These are phyloP conservation scores for Lasiosphaeria hispida DNA, from an alignment of 495 filamentous ascomycete species.

Conservation along the genomic window DNA sequence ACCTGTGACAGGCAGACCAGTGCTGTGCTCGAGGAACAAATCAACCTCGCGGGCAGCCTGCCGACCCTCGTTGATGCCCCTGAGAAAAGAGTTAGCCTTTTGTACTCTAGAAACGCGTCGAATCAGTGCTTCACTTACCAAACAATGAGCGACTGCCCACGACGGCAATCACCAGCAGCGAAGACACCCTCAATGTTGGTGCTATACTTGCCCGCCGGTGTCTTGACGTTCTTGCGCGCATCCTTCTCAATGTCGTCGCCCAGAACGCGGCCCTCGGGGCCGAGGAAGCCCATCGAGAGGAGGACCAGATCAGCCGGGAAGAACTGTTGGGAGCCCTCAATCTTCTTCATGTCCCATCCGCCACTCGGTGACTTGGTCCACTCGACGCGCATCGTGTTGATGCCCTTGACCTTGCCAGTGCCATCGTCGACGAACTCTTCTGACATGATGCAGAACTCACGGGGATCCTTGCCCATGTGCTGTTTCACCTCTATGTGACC, in stretches of 20 bases:
- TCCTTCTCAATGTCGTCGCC: conserved; percentile 89
- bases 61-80: conserved; percentile 98
- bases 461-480: conserved; percentile 95
- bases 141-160: conserved; percentile 96
- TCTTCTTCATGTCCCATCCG: conserved; percentile 99
- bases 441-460: conserved; percentile 98
- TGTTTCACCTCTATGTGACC: conserved; percentile 96
- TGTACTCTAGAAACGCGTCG: background rate
- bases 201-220: conserved; percentile 79
- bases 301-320: conserved; percentile 97
- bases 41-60: conserved; percentile 94
- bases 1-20: conserved; percentile 84
- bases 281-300: conserved; percentile 97
- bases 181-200: conserved; percentile 91
- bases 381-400: conserved; percentile 96
- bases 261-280: conserved; percentile 86
- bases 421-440: conserved; percentile 97
- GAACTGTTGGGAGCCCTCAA: conserved; percentile 92
- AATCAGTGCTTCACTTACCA: conserved; percentile 61
- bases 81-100: conserved; percentile 39
- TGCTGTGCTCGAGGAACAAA: conserved; percentile 77
- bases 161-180: conserved; percentile 93
- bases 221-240: conserved; percentile 96
- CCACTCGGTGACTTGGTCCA: conserved; percentile 89
- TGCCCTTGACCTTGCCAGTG: conserved; percentile 84